Evolutionary conservation across 2,329 filamentous ascomycete species (phyloP).

Genomic region (Emmonsia crescens): DNA sequence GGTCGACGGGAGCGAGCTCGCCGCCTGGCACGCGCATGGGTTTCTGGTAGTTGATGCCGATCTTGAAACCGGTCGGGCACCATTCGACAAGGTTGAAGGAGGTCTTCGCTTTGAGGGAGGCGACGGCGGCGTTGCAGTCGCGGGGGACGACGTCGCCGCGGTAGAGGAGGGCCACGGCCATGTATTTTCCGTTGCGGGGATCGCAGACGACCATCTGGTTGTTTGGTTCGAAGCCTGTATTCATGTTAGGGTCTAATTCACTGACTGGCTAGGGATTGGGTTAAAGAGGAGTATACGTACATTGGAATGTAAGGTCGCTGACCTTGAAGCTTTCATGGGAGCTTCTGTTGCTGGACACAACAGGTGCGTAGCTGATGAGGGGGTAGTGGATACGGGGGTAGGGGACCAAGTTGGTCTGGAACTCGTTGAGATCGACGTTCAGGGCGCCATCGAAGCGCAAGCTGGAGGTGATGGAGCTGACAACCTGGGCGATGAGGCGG

Average conservation of each 20-base stretch:
- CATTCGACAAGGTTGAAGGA: slow-evolving; percentile 58
- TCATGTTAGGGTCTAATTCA: slow-evolving; percentile 6
- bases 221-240: slow-evolving; percentile 51
- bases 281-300: slow-evolving; percentile 27
- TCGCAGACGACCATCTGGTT: slow-evolving; percentile 63
- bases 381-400: slow-evolving; percentile 60
- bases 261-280: slow-evolving; percentile 7
- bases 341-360: slow-evolving; percentile 60
- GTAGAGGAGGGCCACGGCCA: slow-evolving; percentile 57
- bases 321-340: slow-evolving; percentile 83
- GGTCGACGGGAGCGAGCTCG: slow-evolving; percentile 45
- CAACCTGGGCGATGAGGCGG: slow-evolving; percentile 56
- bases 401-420: slow-evolving; percentile 59
- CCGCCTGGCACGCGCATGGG: slow-evolving; percentile 43
- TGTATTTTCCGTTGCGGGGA: slow-evolving; percentile 57
- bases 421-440: slow-evolving; percentile 58
- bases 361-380: slow-evolving; percentile 54
- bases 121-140: slow-evolving; percentile 50
- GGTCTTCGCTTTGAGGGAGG: slow-evolving; percentile 51
- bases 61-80: slow-evolving; percentile 60
- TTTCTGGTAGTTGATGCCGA: slow-evolving; percentile 57
- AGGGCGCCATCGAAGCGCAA: slow-evolving; percentile 55
- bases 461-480: slow-evolving; percentile 56
- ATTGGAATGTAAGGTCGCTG: slow-evolving; percentile 58
- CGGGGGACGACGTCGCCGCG: slow-evolving; percentile 55